Evolutionary conservation across 2,329 filamentous ascomycete genomes (phyloP), one percentile per base, ranked within the genome.

Genomic region (Cladosporium sp.): DNA sequence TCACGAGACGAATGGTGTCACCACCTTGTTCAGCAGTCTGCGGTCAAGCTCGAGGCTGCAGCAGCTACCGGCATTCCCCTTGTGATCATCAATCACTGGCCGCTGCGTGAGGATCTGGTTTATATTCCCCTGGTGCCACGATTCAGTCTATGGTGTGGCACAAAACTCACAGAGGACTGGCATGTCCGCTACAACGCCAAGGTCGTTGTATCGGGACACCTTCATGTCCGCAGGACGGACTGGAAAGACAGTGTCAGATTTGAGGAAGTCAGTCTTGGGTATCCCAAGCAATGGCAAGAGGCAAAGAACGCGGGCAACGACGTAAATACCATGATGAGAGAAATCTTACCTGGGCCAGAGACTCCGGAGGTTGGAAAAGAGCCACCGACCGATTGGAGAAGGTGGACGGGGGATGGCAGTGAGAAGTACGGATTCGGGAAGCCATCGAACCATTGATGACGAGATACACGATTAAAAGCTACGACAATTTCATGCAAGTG

Each of bases 131-230:
- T 73, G 29, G 75, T 82, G 5, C 79, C 79, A 5, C 74, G 81
- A 10, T 83, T 82, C 71, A 76, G 74, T 33, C 69, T 82, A 10
- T 83, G 81, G 81, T 83, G 81, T 66, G 81, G 81, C 23, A 82
- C 80, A 0, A 81, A 78, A 69, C 76, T 79, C 69, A 83, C 81
- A 3, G 75, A 80, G 40, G 76, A 82, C 67, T 83, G 80, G 80
- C 81, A 82, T 68, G 77, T 70, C 40, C 74, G 72, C 40, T 83
- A 77, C 73, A 80, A 81, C 44, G 80, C 80, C 2, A 81, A 80
- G 66, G 78, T 82, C 1, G 78, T 82, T 5, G 78, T 83, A 16
- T 81, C 77, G 28, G 81, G 81, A 4, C 81, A 83, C 68, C 67
- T 83, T 23, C 81, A 83, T 60, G 77, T 82, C 14, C 70, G 80